Evolutionary conservation across 1,284 basidiomycete species (phyloP).

Genomic region (Leccinum subrobustum): DNA sequence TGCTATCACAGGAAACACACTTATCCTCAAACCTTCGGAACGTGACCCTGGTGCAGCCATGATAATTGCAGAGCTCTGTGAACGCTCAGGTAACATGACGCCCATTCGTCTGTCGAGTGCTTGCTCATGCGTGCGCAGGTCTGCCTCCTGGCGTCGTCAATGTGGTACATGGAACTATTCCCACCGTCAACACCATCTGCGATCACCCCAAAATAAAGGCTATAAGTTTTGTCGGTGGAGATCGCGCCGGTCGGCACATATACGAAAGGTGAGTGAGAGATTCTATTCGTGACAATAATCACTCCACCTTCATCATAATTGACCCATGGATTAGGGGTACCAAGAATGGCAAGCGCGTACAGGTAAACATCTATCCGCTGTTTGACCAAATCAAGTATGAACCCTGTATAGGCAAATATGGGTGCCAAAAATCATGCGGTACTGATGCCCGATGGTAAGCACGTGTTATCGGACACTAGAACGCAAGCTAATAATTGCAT

Average conservation of each 20-base stretch:
- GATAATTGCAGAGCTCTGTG: slow-evolving; percentile 95
- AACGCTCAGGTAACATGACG: slow-evolving; percentile 66
- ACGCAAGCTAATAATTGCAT: slow-evolving; percentile 1
- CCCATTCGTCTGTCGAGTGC: not conserved
- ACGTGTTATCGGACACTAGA: not conserved
- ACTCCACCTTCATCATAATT: not conserved
- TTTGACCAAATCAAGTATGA: slow-evolving; percentile 6
- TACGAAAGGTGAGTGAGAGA: slow-evolving; percentile 66
- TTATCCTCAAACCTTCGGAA: slow-evolving; percentile 95
- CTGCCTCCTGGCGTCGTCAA: slow-evolving; percentile 82
- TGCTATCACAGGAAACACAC: slow-evolving; percentile 89
- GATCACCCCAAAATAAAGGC: slow-evolving; percentile 91
- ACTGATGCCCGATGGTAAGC: slow-evolving; percentile 88
- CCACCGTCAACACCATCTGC: slow-evolving; percentile 93
- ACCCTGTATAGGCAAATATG: slow-evolving; percentile 67
- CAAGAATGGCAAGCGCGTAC: slow-evolving; percentile 89
- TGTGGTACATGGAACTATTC: slow-evolving; percentile 86
- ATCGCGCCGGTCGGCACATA: slow-evolving; percentile 92
- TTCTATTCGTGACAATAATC: not conserved
- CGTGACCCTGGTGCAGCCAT: slow-evolving; percentile 95
- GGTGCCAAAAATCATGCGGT: slow-evolving; percentile 98
- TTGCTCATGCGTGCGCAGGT: slow-evolving; percentile 41
- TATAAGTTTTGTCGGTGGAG: slow-evolving; percentile 97
- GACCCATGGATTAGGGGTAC: slow-evolving; percentile 56
- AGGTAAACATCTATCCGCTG: slow-evolving; percentile 40